Percentiles rank a stretch among this genome's conserved stretches.
Evolutionary conservation across 176 grass and related monocot species (phyloP).

Genomic region (Avena atlantica): DNA sequence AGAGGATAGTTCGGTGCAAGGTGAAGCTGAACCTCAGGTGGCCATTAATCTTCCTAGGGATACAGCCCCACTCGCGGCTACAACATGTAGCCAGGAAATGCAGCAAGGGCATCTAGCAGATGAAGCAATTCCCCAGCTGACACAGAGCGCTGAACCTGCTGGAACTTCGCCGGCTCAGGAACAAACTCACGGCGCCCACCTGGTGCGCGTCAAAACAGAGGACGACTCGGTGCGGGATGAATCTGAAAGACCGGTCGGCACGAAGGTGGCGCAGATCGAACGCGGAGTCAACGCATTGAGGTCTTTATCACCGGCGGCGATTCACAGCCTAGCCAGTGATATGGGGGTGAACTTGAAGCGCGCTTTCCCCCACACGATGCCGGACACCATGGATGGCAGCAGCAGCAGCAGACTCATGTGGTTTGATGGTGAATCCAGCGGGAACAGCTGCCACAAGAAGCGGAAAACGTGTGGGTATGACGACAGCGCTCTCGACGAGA

Average conservation of each 20-base stretch:
- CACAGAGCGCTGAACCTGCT: background rate
- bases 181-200: background rate
- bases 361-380: background rate
- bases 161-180: background rate
- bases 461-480: background rate
- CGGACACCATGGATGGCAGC: background rate
- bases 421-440: background rate
- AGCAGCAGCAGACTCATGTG: background rate
- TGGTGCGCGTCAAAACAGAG: background rate
- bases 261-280: conserved; percentile 14
- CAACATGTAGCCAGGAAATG: background rate
- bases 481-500: conserved; percentile 2
- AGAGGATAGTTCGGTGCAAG: background rate
- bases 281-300: background rate
- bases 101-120: background rate
- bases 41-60: background rate
- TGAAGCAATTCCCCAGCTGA: background rate
- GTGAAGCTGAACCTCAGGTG: background rate
- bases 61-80: background rate
- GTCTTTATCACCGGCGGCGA: background rate
- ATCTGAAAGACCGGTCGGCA: background rate
- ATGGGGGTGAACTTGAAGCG: conserved; percentile 24
- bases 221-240: background rate
- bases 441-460: conserved; percentile 19
- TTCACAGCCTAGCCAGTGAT: background rate